phyloP scores from a whole-genome alignment of 1,139 yeast species.

The Candida glucosophila region DNA sequence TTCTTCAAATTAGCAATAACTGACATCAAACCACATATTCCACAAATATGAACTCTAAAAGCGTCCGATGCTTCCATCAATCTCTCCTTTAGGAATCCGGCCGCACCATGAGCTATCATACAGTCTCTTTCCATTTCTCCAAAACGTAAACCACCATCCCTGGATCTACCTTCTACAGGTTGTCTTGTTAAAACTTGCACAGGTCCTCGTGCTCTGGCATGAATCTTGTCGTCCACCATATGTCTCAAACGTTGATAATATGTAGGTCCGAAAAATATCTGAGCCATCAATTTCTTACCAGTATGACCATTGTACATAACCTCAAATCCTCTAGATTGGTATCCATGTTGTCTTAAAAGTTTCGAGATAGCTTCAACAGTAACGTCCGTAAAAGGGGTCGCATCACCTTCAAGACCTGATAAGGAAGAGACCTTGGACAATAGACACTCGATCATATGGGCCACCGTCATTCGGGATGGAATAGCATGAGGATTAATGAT shows the following conservation, averaged over 20 bases:
- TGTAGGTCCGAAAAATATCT: constrained; percentile 97
- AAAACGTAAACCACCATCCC: constrained; percentile 99
- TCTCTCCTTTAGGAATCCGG: constrained; percentile 94
- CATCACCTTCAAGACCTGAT: constrained; percentile 97
- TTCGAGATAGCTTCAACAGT: constrained; percentile 95
- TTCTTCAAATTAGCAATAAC: constrained; percentile 96
- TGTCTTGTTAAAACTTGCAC: constrained; percentile 97
- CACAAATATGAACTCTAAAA: constrained; percentile 95
- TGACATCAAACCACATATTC: constrained; percentile 95
- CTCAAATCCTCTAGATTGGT: constrained; percentile 97
- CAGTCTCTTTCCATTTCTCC: constrained; percentile 99
- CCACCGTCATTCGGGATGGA: constrained; percentile 99
- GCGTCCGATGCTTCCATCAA: constrained; percentile 99
- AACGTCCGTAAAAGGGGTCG: constrained; percentile 96
- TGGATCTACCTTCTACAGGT: constrained; percentile 98
- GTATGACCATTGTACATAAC: constrained; percentile 98
- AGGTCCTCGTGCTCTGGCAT: constrained; percentile 99
- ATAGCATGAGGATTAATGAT: constrained; percentile 98
- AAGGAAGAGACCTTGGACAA: constrained; percentile 90
- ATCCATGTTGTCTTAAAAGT: constrained; percentile 88
- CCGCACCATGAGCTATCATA: constrained; percentile 99
- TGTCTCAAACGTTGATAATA: constrained; percentile 97
- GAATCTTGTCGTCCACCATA: constrained; percentile 99
- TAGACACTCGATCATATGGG: constrained; percentile 97
- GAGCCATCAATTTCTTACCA: constrained; percentile 95